Conservation (phyloP, 2,329 filamentous ascomycete genomes). For the Penicillium sp. region DNA sequence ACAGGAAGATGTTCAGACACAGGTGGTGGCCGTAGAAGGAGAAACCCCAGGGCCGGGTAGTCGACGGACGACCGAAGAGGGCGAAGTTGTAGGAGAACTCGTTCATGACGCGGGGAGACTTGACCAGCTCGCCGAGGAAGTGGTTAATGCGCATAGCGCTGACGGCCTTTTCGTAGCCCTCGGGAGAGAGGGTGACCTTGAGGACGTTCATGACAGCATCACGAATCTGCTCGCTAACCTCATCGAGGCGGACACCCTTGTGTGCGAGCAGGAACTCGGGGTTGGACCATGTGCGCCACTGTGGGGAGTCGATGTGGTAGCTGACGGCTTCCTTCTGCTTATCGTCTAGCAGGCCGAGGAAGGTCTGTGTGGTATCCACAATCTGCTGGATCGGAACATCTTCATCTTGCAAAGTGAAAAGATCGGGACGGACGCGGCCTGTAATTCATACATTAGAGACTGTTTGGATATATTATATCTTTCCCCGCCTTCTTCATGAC, state of each 20-base stretch:
- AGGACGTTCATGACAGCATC: constrained; percentile 58
- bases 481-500: neutral
- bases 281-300: constrained; percentile 72
- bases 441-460: neutral
- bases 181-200: constrained; percentile 60
- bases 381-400: constrained; percentile 60
- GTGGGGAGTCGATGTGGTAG: constrained; percentile 67
- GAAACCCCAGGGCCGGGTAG: constrained; percentile 65
- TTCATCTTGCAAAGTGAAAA: constrained; percentile 65
- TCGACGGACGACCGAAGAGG: constrained; percentile 65
- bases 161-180: constrained; percentile 70
- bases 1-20: constrained; percentile 70
- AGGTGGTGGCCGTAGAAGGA: constrained; percentile 78
- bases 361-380: constrained; percentile 49
- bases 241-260: constrained; percentile 71
- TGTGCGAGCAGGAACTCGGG: constrained; percentile 70
- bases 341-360: constrained; percentile 51
- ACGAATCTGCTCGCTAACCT: constrained; percentile 50
- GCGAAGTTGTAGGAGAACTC: constrained; percentile 75
- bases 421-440: constrained; percentile 53
- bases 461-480: neutral
- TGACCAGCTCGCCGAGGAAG: constrained; percentile 69
- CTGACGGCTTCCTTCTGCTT: constrained; percentile 51
- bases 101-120: constrained; percentile 65
- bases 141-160: constrained; percentile 73